phyloP scores from a whole-genome alignment of 1,284 basidiomycete species.

The Somion occarium region DNA sequence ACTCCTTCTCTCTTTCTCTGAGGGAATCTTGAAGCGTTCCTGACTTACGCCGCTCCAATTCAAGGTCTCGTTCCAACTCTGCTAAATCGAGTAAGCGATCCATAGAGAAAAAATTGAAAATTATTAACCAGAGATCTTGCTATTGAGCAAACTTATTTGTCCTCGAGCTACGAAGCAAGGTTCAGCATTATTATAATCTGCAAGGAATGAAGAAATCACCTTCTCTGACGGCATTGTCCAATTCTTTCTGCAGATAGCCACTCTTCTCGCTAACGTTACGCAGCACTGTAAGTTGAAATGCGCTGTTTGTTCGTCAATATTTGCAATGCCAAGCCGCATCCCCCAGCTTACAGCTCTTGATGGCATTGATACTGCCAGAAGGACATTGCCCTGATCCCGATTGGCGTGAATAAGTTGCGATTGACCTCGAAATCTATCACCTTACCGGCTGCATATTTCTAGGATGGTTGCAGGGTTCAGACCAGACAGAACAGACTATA shows the following conservation, averaged over 20 bases:
- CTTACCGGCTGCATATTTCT: conserved; percentile 74
- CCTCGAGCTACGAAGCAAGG: conserved; percentile 52
- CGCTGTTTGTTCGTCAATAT: conserved; percentile 34
- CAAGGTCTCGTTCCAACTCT: conserved; percentile 77
- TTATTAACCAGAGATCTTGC: conserved; percentile 53
- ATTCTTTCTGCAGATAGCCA: conserved; percentile 72
- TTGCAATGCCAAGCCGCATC: not conserved
- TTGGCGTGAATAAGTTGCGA: conserved; percentile 1
- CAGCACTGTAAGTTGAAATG: conserved; percentile 76
- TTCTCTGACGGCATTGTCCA: conserved; percentile 77
- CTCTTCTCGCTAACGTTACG: conserved; percentile 77
- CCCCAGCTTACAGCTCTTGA: conserved; percentile 64
- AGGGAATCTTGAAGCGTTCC: conserved; percentile 69
- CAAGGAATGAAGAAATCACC: conserved; percentile 35
- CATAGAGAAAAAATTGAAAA: not conserved
- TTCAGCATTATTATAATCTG: not conserved
- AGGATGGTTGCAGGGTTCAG: conserved; percentile 66
- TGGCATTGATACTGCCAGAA: conserved; percentile 88
- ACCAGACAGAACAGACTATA: conserved; percentile 78
- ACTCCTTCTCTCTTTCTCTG: conserved; percentile 78
- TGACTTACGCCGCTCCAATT: conserved; percentile 68
- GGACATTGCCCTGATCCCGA: conserved; percentile 57
- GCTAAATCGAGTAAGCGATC: not conserved
- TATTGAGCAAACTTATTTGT: conserved; percentile 66
- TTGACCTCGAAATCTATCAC: conserved; percentile 4